Base-by-base conservation (phyloP, 495 filamentous ascomycete species). In the Aspergillus conjunctus region DNA sequence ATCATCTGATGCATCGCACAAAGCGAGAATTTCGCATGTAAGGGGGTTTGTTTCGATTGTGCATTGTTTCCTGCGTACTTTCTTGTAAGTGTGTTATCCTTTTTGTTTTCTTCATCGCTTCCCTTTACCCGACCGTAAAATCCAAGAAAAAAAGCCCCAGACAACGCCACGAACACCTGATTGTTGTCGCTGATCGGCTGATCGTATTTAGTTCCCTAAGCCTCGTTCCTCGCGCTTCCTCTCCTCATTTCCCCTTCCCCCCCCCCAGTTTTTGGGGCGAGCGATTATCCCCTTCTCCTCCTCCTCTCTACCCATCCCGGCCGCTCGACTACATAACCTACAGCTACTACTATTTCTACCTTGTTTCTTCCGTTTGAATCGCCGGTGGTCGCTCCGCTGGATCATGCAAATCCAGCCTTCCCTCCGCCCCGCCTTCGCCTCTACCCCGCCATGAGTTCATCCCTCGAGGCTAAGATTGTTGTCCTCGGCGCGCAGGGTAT, bases 391-490 rank as follows among this genome's bases (percentile, higher is more conserved):
- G 54, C 56, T 72, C 5, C 2, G 26, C 26, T 26, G 62, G 61
- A 73, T 64, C 69, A 75, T 73, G 73, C 69, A 57, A 66, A 76
- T 70, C 49, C 65, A 70, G 62, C 50, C 63, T 46, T 64, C 62
- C 51, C 39, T 58, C 53, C 41, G 51, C 58, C 67, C 69, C 67
- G 68, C 66, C 59, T 63, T 59, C 51, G 39, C 62, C 58, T 70
- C 46, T 61, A 70, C 71, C 72, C 68, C 71, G 65, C 74, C 63
- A 90, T 88, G 87, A 87, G 86, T 72, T 87, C 85, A 64, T 85
- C 82, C 57, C 86, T 96, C 59, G 92, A 97, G 77, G 92, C 92
- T 66, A 96, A 96, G 74, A 92, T 96, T 55, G 92, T 95, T 66
- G 87, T 96, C 58, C 84, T 96, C 46, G 92, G 92, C 73, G 85